Base-by-base conservation (phyloP, 495 filamentous ascomycete genomes). In the Bombardia bombarda region DNA sequence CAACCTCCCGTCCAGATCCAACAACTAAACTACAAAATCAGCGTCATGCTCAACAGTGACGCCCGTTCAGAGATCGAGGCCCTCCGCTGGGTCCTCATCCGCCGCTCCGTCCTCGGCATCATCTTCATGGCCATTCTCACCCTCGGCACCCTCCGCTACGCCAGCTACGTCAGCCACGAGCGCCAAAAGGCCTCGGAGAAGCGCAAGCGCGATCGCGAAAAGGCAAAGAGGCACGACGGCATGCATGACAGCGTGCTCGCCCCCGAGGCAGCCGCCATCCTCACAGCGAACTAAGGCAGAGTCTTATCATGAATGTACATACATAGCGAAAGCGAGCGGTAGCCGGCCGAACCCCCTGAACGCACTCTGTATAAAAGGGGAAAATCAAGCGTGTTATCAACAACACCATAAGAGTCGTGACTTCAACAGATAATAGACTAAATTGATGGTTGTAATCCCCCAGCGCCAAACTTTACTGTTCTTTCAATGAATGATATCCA, bases 11-110 rank as follows among this genome's bases (percentile, higher is more conserved):
- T 17, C 25, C 67, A 86, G 71, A 92, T 96, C 21, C 87, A 92
- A 67, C 84, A 95, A 61, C 65, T 95, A 45, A 92, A 90, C 66
- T 90, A 95, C 62, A 90, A 90, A 56, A 95, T 97, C 57, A 89
- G 83, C 7, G 85, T 95, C 22, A 73, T 71, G 12, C 69, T 99
- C 30, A 87, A 85, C 54, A 87, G 84, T 46, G 92, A 96, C 56
- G 72, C 82, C 13, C 89, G 87, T 56, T 88, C 83, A 20, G 87
- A 96, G 51, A 87, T 96, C 33, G 92, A 99, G 61, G 84, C 83
- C 2, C 53, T 99, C 26, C 68, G 92, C 40, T 96, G 90, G 90
- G 79, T 95, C 33, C 66, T 96, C 18, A 95, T 93, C 7, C 69
- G 90, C 36, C 74, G 90, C 26, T 87, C 90, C 16, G 87, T 87